Percentiles rank a stretch among this genome's conserved stretches.
phyloP scores from a whole-genome alignment of 2,329 filamentous ascomycete genomes.

The Penicillium sp. region DNA sequence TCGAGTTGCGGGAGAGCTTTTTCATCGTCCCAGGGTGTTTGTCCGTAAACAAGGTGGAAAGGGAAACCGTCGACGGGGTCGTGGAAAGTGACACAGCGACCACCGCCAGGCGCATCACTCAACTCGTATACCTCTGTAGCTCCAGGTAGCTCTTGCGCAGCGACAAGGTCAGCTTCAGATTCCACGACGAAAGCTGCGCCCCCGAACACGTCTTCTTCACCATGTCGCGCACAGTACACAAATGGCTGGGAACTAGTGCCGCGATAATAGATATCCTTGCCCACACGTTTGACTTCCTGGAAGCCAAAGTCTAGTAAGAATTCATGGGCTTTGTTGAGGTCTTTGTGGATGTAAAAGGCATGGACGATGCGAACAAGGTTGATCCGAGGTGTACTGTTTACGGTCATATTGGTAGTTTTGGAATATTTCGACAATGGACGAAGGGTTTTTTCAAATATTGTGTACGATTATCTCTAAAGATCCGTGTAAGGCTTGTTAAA shows the following conservation, averaged over 20 bases:
- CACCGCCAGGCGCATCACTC: background rate
- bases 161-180: background rate
- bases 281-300: background rate
- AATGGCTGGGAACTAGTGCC: background rate
- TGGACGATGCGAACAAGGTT: background rate
- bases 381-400: background rate
- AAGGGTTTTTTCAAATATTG: too few relatives aligned
- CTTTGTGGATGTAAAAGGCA: background rate
- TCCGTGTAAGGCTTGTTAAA: too few relatives aligned
- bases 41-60: background rate
- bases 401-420: background rate
- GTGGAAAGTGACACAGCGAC: background rate
- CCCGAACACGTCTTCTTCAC: background rate
- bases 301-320: background rate
- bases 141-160: background rate
- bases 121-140: background rate
- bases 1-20: background rate
- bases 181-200: background rate
- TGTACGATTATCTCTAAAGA: background rate
- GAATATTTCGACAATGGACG: background rate
- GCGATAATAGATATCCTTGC: background rate
- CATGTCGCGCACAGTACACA: background rate
- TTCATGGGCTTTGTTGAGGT: background rate
- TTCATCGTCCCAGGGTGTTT: background rate
- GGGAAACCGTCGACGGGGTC: background rate